phyloP scores from a whole-genome alignment of 2,329 filamentous ascomycete species.

The Trichophyton equinum region DNA sequence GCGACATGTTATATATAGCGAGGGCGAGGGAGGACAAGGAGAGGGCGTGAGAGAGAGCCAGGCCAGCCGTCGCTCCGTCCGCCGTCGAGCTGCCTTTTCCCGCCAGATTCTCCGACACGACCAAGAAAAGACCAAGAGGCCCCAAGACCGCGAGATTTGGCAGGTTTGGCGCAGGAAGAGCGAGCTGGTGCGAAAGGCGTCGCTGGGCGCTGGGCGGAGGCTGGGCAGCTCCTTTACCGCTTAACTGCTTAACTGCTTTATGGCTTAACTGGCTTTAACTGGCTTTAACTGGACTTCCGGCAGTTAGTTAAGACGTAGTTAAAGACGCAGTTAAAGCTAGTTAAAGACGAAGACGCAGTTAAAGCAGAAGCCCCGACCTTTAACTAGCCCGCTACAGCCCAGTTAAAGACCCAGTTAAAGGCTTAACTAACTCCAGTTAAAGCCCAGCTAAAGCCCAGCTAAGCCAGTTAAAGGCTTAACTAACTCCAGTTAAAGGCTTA shows the following conservation, averaged over 20 bases:
- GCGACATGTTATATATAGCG: neutral
- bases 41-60: neutral
- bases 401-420: too few relatives aligned
- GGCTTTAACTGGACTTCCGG: neutral
- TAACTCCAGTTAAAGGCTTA: neutral
- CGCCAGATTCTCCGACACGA: constrained; percentile 2
- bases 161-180: neutral
- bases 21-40: too few relatives aligned
- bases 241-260: too few relatives aligned
- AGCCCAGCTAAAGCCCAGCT: neutral
- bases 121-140: neutral
- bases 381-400: neutral
- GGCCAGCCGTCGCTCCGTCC: neutral
- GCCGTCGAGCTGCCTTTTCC: neutral
- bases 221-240: neutral
- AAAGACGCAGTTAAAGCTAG: neutral
- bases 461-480: neutral
- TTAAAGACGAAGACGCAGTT: neutral
- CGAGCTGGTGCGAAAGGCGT: neutral
- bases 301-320: too few relatives aligned
- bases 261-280: too few relatives aligned
- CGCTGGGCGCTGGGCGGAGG: neutral
- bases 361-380: neutral
- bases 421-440: neutral
- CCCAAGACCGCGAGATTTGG: neutral